Evolutionary conservation across 257 asterid genomes (phyloP).

Genomic region (Orobanche coerulescens): DNA sequence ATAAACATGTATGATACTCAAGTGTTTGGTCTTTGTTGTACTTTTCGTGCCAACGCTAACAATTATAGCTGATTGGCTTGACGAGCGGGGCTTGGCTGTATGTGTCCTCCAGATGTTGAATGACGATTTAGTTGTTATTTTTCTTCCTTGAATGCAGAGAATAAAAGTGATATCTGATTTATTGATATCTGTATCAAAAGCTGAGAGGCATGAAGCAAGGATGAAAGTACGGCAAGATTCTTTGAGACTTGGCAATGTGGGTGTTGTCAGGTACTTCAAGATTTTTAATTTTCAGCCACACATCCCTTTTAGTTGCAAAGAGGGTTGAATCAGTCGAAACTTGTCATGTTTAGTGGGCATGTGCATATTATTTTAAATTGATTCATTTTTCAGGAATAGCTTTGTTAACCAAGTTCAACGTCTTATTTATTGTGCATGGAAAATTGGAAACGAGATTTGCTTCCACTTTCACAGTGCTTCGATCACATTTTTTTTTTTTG

Average conservation of each 20-base stretch:
- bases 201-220: slow-evolving; percentile 97
- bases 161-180: slow-evolving; percentile 75
- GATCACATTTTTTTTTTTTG: neutral
- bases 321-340: slow-evolving; percentile 9
- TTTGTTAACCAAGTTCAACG: neutral
- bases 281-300: neutral
- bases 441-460: neutral
- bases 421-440: neutral
- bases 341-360: slow-evolving; percentile 3
- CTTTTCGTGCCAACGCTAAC: neutral
- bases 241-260: slow-evolving; percentile 88
- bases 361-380: neutral
- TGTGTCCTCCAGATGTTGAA: slow-evolving; percentile 19
- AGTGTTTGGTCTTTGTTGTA: too few relatives aligned
- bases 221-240: slow-evolving; percentile 92
- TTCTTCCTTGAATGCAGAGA: slow-evolving; percentile 54
- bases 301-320: slow-evolving; percentile 2
- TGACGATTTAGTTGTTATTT: slow-evolving; percentile 16
- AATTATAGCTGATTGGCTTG: neutral
- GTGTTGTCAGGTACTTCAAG: slow-evolving; percentile 68
- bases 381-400: neutral
- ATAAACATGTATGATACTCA: too few relatives aligned
- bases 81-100: slow-evolving; percentile 11
- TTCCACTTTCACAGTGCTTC: neutral
- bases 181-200: slow-evolving; percentile 87